phyloP scores from a whole-genome alignment of 2,329 filamentous ascomycete species.

The Pseudocercospora crystallina region DNA sequence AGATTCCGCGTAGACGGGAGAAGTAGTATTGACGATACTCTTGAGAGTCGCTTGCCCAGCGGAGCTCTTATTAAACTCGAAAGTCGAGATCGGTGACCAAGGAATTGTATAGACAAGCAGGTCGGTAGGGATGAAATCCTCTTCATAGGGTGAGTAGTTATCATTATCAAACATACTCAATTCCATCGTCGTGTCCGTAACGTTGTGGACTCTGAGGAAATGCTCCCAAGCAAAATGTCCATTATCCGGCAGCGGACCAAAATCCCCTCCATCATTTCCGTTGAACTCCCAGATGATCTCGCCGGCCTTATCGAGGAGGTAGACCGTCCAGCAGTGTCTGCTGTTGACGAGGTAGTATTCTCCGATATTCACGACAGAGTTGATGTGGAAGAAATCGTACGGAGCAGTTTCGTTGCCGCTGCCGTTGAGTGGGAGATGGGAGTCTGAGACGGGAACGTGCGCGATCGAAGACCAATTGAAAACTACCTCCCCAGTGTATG shows the following conservation, averaged over 20 bases:
- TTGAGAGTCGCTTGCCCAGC: neutral
- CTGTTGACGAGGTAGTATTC: slow-evolving; percentile 28
- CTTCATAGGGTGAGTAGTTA: slow-evolving; percentile 15
- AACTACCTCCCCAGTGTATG: slow-evolving; percentile 41
- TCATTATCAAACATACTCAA: slow-evolving; percentile 29
- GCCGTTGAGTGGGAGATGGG: slow-evolving; percentile 8
- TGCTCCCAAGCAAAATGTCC: slow-evolving; percentile 30
- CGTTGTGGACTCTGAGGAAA: slow-evolving; percentile 23
- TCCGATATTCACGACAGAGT: slow-evolving; percentile 25
- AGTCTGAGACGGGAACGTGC: slow-evolving; percentile 28
- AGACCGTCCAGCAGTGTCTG: slow-evolving; percentile 28
- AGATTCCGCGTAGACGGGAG: slow-evolving; percentile 15
- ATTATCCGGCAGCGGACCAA: slow-evolving; percentile 19
- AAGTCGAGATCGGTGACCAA: slow-evolving; percentile 1
- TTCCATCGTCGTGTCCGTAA: slow-evolving; percentile 15
- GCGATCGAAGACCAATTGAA: slow-evolving; percentile 45
- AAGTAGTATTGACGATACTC: neutral
- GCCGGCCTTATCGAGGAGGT: slow-evolving; percentile 22
- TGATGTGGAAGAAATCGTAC: slow-evolving; percentile 33
- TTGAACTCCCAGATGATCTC: slow-evolving; percentile 25
- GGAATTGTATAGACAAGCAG: slow-evolving; percentile 20
- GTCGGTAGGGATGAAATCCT: slow-evolving; percentile 9
- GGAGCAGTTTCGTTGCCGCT: slow-evolving; percentile 12
- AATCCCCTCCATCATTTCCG: slow-evolving; percentile 26
- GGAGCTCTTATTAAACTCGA: neutral